Evolutionary conservation across 139 green algal genomes (phyloP), one percentile per base, ranked within the genome.

Genomic region (Tetradesmus obliquus): DNA sequence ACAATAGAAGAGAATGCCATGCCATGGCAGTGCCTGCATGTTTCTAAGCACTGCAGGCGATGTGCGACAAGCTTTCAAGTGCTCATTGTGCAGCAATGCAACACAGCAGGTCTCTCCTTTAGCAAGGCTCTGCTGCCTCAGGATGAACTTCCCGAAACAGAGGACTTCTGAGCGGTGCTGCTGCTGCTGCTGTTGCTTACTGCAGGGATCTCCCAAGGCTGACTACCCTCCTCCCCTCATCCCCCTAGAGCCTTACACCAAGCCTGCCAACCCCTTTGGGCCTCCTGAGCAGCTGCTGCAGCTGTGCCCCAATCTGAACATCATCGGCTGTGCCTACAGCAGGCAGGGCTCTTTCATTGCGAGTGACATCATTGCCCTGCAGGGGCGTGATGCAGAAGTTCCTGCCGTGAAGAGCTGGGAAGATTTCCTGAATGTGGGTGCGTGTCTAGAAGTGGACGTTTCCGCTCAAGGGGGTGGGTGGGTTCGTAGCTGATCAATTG

Each of bases 191-290:
- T 76, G 66, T 13, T 76, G 12, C 5, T 71, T 20, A 0, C 2
- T 76, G 15, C 87, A 91, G 87, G 87, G 87, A 15, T 91, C 87
- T 20, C 1, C 72, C 72, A 86, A 72, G 13, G 87, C 87, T 7
- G 87, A 91, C 55, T 91, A 91, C 72, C 87, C 87, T 2, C 87
- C 87, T 57, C 87, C 87, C 55, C 72, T 91, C 5, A 85, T 91
- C 2, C 87, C 87, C 51, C 54, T 85, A 2, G 87, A 91, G 72
- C 87, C 87, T 2, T 86, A 85, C 45, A 45, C n/a, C 71, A 86
- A 84, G 54, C 87, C 87, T 19, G 71, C 87, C 55, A 45, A 91
- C 24, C 87, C 87, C 51, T 91, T 91, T 74, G 87, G 69, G 5
- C 87, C 87, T 19, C 72, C 87, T 79, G 60, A 55, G 12, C 55